Conservation (phyloP, 164 flowering plant genomes). For the Cinnamomum chago region DNA sequence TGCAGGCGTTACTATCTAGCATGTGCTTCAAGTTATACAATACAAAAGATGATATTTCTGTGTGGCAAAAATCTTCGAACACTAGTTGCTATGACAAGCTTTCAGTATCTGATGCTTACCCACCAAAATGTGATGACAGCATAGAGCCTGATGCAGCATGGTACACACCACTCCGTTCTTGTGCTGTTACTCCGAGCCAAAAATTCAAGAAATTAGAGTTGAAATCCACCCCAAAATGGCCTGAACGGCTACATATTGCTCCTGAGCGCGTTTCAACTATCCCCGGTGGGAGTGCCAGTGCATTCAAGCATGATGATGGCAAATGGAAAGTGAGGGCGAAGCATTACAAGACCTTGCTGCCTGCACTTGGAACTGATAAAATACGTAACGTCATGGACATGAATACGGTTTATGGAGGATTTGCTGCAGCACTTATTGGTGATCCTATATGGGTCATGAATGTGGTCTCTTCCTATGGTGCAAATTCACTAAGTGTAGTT, state of each 20-base stretch:
- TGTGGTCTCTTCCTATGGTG: constrained; percentile 85
- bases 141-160: constrained; percentile 82
- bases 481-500: constrained; percentile 77
- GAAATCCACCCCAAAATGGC: constrained; percentile 74
- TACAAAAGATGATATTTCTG: constrained; percentile 90
- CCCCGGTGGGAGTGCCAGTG: constrained; percentile 65
- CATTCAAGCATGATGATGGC: constrained; percentile 81
- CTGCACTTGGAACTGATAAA: constrained; percentile 74
- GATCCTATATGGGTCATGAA: constrained; percentile 99
- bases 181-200: constrained; percentile 65
- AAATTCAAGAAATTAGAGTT: constrained; percentile 44
- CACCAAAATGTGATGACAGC: constrained; percentile 83
- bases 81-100: constrained; percentile 61
- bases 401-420: constrained; percentile 91
- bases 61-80: constrained; percentile 81
- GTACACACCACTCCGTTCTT: constrained; percentile 87
- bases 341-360: constrained; percentile 84
- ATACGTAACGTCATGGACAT: constrained; percentile 96
- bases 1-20: constrained; percentile 68
- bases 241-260: constrained; percentile 56
- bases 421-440: constrained; percentile 74
- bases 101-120: constrained; percentile 41
- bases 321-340: constrained; percentile 81
- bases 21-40: constrained; percentile 84
- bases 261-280: constrained; percentile 71